phyloP scores from a whole-genome alignment of 2,329 filamentous ascomycete species.

The Daldinia sp. region DNA sequence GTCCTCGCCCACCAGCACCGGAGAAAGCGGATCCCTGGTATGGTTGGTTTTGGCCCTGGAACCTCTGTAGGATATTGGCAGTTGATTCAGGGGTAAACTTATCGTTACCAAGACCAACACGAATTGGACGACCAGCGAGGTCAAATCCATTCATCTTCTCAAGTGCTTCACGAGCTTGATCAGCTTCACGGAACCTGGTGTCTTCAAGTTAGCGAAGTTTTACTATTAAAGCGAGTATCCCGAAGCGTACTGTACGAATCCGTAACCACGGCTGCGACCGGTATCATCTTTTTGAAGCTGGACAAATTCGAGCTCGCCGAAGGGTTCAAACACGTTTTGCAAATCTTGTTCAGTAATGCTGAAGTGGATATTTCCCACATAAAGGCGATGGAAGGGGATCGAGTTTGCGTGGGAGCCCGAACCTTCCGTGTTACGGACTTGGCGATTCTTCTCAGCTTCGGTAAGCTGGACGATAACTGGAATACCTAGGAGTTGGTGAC shows the following conservation, averaged over 20 bases:
- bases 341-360: slow-evolving; percentile 97
- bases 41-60: slow-evolving; percentile 80
- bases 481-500: slow-evolving; percentile 97
- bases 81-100: slow-evolving; percentile 99
- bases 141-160: slow-evolving; percentile 99
- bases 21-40: slow-evolving; percentile 93
- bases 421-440: slow-evolving; percentile 82
- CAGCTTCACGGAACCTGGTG: slow-evolving; percentile 83
- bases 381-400: slow-evolving; percentile 95
- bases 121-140: slow-evolving; percentile 94
- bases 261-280: slow-evolving; percentile 91
- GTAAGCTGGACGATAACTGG: slow-evolving; percentile 98
- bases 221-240: not conserved
- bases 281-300: slow-evolving; percentile 96
- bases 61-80: slow-evolving; percentile 89
- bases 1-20: slow-evolving; percentile 85
- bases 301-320: slow-evolving; percentile 96
- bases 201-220: slow-evolving; percentile 48
- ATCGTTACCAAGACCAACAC: slow-evolving; percentile 99
- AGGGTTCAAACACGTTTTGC: slow-evolving; percentile 95
- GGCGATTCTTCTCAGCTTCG: slow-evolving; percentile 98
- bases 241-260: slow-evolving; percentile 91
- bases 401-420: slow-evolving; percentile 76
- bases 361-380: slow-evolving; percentile 99
- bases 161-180: slow-evolving; percentile 89